Conservation (phyloP, 176 grass and related monocot species). For the Ampelocalamus luodianensis region DNA sequence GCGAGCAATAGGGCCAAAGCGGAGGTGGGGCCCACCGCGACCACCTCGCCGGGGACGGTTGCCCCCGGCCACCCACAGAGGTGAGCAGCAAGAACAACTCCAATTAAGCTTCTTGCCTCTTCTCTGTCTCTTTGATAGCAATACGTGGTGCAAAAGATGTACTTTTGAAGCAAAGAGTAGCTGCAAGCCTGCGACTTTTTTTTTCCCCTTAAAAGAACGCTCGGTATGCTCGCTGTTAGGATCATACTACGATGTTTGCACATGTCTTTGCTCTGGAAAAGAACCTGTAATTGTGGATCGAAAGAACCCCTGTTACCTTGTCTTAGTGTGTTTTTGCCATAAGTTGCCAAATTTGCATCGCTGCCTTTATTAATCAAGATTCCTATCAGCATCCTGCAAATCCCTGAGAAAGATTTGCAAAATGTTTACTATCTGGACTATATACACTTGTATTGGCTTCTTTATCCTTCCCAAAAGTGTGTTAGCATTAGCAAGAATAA, state of each 20-base stretch:
- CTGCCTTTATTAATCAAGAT: background rate
- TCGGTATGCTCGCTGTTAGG: constrained; percentile 26
- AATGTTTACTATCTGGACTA: background rate
- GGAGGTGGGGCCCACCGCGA: constrained; percentile 30
- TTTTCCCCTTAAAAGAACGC: background rate
- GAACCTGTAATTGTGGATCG: background rate
- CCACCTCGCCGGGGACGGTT: constrained; percentile 49
- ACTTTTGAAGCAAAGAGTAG: background rate
- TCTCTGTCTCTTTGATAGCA: background rate
- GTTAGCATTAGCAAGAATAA: background rate
- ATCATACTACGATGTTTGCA: constrained; percentile 10
- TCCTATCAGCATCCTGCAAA: background rate
- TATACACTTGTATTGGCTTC: background rate
- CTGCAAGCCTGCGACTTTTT: background rate
- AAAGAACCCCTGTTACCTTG: background rate
- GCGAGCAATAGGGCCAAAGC: constrained; percentile 43
- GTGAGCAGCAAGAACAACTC: constrained; percentile 26
- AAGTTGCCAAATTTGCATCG: background rate
- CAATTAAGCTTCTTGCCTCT: background rate
- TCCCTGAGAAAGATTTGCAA: background rate
- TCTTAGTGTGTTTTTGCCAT: background rate
- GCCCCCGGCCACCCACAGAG: constrained; percentile 61
- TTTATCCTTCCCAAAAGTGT: background rate
- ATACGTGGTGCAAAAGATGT: background rate
- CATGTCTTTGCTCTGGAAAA: background rate